Evolutionary conservation across 1,284 basidiomycete species (phyloP).

Genomic region (Gomphus bonarii): DNA sequence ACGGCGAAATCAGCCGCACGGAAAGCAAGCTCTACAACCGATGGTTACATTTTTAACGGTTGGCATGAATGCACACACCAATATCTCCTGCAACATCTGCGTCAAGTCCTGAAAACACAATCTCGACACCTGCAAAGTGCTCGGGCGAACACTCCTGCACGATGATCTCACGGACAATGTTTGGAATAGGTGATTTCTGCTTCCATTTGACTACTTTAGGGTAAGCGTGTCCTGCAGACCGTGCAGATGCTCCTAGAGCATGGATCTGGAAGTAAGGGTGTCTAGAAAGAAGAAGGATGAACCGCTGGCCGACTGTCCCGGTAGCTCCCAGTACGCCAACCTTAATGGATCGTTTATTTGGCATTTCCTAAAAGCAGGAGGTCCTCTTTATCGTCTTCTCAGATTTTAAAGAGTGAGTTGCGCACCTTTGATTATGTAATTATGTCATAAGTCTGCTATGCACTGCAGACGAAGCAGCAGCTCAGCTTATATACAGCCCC

Average conservation of each 20-base stretch:
- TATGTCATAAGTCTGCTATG: constrained; percentile 8
- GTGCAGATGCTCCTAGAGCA: constrained; percentile 80
- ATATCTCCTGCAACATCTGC: constrained; percentile 92
- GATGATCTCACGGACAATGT: constrained; percentile 52
- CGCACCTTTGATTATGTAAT: background rate
- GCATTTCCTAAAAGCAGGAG: constrained; percentile 6
- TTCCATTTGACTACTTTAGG: constrained; percentile 77
- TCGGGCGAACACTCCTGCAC: constrained; percentile 76
- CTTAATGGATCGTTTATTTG: constrained; percentile 38
- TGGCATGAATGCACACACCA: constrained; percentile 41
- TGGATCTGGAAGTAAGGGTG: constrained; percentile 91
- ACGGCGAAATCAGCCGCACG: constrained; percentile 83
- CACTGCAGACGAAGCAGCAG: constrained; percentile 34
- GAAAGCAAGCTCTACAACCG: constrained; percentile 69
- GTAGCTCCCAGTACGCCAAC: constrained; percentile 96
- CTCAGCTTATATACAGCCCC: constrained; percentile 56
- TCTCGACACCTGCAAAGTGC: constrained; percentile 72
- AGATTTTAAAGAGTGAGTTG: background rate
- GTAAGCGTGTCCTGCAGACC: constrained; percentile 87
- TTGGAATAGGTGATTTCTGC: constrained; percentile 72
- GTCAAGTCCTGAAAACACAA: constrained; percentile 94
- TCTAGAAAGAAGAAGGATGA: constrained; percentile 79
- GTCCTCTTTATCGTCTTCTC: background rate
- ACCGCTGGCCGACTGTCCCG: constrained; percentile 92
- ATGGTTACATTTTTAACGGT: background rate